These are phyloP conservation scores for Parathielavia appendiculata DNA, from an alignment of 495 filamentous ascomycete species.

Conservation along the genomic window DNA sequence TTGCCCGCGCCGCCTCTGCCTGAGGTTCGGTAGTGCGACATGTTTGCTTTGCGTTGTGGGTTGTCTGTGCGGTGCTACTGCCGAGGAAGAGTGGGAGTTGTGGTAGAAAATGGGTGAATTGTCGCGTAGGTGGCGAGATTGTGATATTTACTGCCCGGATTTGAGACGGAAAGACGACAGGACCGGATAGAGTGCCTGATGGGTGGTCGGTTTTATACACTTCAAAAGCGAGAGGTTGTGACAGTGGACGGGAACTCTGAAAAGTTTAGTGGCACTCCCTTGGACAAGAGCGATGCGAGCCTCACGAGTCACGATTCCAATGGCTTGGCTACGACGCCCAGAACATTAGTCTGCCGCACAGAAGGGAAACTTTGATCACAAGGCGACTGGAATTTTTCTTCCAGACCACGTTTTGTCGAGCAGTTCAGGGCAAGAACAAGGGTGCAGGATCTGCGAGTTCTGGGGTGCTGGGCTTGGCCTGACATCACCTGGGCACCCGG, in stretches of 20 bases:
- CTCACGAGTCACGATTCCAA: not conserved
- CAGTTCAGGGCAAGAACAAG: not conserved
- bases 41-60: conserved; percentile 15
- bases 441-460: conserved; percentile 6
- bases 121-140: too few relatives aligned
- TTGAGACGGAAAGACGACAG: too few relatives aligned
- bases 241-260: too few relatives aligned
- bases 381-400: conserved; percentile 18
- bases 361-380: conserved; percentile 21
- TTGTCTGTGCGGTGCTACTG: not conserved
- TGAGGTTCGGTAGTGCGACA: conserved; percentile 40
- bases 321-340: conserved; percentile 9
- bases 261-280: too few relatives aligned
- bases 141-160: too few relatives aligned
- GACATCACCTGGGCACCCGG: conserved; percentile 24
- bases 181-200: too few relatives aligned
- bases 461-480: conserved; percentile 8
- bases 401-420: conserved; percentile 8
- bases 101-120: too few relatives aligned
- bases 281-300: not conserved
- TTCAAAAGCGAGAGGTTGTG: too few relatives aligned
- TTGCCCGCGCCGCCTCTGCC: conserved; percentile 65
- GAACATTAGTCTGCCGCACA: not conserved
- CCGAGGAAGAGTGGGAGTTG: too few relatives aligned
- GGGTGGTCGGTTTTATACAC: too few relatives aligned